Conservation (phyloP, 2,329 filamentous ascomycete genomes). For the Colletotrichum lentis region DNA sequence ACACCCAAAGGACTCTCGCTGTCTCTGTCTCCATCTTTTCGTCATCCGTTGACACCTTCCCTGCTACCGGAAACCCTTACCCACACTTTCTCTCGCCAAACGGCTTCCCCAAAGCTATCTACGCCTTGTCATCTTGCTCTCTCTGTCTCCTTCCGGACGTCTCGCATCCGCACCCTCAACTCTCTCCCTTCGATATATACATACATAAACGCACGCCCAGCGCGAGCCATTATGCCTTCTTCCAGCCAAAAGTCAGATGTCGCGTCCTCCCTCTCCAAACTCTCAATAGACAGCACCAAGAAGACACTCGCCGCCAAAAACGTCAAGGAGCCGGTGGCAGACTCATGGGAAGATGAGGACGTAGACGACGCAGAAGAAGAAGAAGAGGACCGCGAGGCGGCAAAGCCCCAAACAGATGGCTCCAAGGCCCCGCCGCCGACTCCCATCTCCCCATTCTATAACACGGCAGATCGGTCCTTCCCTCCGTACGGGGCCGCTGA, state of each 20-base stretch:
- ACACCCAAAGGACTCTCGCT: conserved; percentile 10
- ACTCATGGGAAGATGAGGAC: conserved; percentile 66
- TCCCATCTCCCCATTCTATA: conserved; percentile 65
- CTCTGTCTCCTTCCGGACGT: neutral
- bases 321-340: conserved; percentile 47
- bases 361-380: conserved; percentile 41
- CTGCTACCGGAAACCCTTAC: conserved; percentile 6
- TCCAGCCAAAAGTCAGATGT: conserved; percentile 42
- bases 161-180: neutral
- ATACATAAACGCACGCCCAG: neutral
- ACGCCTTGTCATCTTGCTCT: conserved; percentile 2
- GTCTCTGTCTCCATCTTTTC: neutral
- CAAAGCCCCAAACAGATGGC: conserved; percentile 40
- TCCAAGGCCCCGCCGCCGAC: conserved; percentile 71
- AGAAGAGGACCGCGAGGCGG: conserved; percentile 37
- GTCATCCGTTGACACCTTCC: conserved; percentile 17
- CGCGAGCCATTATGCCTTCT: conserved; percentile 26
- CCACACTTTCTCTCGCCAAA: conserved; percentile 25
- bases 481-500: conserved; percentile 40
- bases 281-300: conserved; percentile 44
- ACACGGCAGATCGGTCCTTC: conserved; percentile 37
- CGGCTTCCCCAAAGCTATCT: conserved; percentile 16
- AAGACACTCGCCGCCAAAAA: conserved; percentile 31
- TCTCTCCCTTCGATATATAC: neutral
- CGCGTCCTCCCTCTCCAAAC: conserved; percentile 45